phyloP scores from a whole-genome alignment of 345 rosid genomes.

The Cochlearia excelsa region DNA sequence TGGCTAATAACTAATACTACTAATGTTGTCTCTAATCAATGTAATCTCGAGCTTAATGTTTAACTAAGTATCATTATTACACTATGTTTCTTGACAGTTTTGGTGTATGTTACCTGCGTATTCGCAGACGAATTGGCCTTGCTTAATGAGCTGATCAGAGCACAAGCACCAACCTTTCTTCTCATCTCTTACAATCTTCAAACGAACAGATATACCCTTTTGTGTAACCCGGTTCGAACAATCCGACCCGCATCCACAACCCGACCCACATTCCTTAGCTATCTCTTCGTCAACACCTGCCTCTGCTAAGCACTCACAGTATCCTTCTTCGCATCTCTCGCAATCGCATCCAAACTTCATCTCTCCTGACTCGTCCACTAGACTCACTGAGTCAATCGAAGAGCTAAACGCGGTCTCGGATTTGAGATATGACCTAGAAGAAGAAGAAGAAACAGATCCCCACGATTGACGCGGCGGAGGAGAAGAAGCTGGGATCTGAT shows the following conservation, averaged over 20 bases:
- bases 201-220: conserved; percentile 51
- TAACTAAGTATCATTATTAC: neutral
- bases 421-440: neutral
- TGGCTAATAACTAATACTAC: neutral
- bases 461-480: conserved; percentile 51
- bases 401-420: neutral
- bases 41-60: conserved; percentile 1
- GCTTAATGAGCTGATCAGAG: conserved; percentile 59
- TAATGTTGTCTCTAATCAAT: conserved; percentile 9
- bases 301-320: conserved; percentile 39
- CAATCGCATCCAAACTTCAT: conserved; percentile 43
- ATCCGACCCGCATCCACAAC: conserved; percentile 57
- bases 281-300: conserved; percentile 46
- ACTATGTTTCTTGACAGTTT: neutral
- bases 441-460: conserved; percentile 31
- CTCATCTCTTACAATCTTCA: conserved; percentile 60
- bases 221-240: conserved; percentile 63
- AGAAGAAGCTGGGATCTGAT: conserved; percentile 47
- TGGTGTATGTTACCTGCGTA: conserved; percentile 56
- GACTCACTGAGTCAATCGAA: conserved; percentile 2
- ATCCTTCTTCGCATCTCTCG: conserved; percentile 46
- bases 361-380: conserved; percentile 35
- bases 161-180: conserved; percentile 82
- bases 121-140: conserved; percentile 76
- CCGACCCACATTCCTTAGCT: conserved; percentile 63